Base-by-base conservation (phyloP, 2,329 filamentous ascomycete species). In the Ustulina deusta region DNA sequence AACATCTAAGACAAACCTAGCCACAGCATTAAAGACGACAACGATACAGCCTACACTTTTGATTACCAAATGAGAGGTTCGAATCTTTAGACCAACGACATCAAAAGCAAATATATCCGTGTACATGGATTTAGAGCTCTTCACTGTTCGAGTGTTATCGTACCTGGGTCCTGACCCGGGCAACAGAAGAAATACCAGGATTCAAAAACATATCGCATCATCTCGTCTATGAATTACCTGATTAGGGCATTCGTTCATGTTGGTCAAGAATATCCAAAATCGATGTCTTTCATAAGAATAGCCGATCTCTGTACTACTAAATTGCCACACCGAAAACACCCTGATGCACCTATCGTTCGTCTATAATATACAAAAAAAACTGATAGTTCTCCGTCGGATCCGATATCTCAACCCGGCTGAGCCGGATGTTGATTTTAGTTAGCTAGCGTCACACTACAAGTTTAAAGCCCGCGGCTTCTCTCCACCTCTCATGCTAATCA, bases 401-500 rank as follows among this genome's bases (percentile, higher is more conserved):
- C 51, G 51, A 54, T 17, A 17, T 6, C 20, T 36, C 10, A 6
- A n/a, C n/a, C n/a, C n/a, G 38, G 32, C 32, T n/a, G 15, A 38
- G 32, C 22, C 3, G 9, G 38, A 13, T 40, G 17, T 34, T 54
- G 38, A 38, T 54, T 54, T 38, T 54, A 22, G 29, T 54, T 25
- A n/a, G 51, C n/a, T 54, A 6, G 51, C 51, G 17, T 54, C 32
- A 22, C 13, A 13, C 11, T 38, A 32, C 34, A 46, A 25, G 32
- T 27, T 58, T n/a, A n/a, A n/a, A 42, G 11, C n/a, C 57, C 20
- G 44, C 42, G n/a, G 15, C 42, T 34, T 3, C 49, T 57, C 51
- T 42, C 57, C 57, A 61, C 51, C 32, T 32, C 32, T 11, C 32
- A 34, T 27, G 36, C 60, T 40, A 58, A 66, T 66, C 54, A 63